A percentile compares a stretch with the other conserved stretches of the same genome.
These are phyloP conservation scores for Alternaria alternata DNA, from an alignment of 2,329 filamentous ascomycete species.

Conservation along the genomic window DNA sequence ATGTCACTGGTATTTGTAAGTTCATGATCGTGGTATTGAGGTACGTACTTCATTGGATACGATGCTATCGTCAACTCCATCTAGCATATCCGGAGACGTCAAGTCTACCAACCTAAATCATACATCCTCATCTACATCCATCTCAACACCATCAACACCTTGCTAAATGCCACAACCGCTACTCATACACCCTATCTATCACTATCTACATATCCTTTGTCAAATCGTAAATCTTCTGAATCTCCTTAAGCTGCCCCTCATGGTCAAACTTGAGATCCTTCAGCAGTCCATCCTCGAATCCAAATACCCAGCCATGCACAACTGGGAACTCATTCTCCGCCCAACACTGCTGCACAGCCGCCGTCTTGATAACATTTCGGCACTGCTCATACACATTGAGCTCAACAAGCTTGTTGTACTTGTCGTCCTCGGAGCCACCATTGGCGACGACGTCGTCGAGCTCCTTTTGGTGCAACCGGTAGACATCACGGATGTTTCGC, in stretches of 20 bases:
- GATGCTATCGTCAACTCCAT: neutral
- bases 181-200: constrained; percentile 2
- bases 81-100: neutral
- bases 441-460: constrained; percentile 58
- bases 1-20: neutral
- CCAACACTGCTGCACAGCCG: constrained; percentile 67
- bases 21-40: neutral
- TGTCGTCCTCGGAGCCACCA: constrained; percentile 31
- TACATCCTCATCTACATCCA: neutral
- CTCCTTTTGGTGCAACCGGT: constrained; percentile 74
- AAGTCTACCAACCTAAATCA: neutral
- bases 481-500: constrained; percentile 77
- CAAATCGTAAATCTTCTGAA: constrained; percentile 71
- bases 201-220: constrained; percentile 22
- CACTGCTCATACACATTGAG: constrained; percentile 51
- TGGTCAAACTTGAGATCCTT: constrained; percentile 71
- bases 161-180: constrained; percentile 16
- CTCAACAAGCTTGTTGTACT: constrained; percentile 49
- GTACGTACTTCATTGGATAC: neutral
- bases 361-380: constrained; percentile 53
- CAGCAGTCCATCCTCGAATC: constrained; percentile 71
- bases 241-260: constrained; percentile 62
- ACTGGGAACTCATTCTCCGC: constrained; percentile 70
- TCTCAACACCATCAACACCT: constrained; percentile 12
- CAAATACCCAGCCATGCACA: constrained; percentile 79